Evolutionary conservation across 805 yeast genomes (phyloP), one percentile per base, ranked within the genome.

Genomic region (Pichia kluyveri): DNA sequence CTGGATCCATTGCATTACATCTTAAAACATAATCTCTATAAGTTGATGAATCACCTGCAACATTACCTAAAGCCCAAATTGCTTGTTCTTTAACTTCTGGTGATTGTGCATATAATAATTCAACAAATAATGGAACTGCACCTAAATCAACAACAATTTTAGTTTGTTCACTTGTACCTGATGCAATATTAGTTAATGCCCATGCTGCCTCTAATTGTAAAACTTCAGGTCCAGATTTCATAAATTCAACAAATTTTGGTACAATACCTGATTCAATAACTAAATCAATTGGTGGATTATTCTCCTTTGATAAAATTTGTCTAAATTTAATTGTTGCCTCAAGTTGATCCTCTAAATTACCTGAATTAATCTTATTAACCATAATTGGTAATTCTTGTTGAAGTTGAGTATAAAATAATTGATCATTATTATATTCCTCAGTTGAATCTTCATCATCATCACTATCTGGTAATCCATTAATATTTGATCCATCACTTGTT

Each of bases 181-280:
- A 87, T 23, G 98, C 98, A 66, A 93, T 91, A 65, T 93, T 93
- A 44, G 99, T 93, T 57, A 93, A 77, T n/a, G 98, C 98, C 99
- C 99, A 93, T 9, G 99, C 97, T 12, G 98, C 96, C 72, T 93
- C 99, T 59, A 93, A 79, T 69, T 91, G 98, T 59, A 93, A 75
- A 75, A 86, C 80, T 60, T 86, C 89, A 4, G 90, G 86, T 56
- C 86, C 89, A 46, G 78, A 73, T 51, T 73, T 71, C 89, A 93
- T 84, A 59, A 90, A 88, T 58, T 78, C 82, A 47, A 93, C 96
- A 65, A 93, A 77, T 46, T 82, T 82, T 50, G 97, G 95, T 46
- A 93, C 93, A 34, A 91, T 96, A 42, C 98, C 98, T 46, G 90
- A 76, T 63, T 86, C 85, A 55, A 93, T 90, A 36, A 93, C 98